Base-by-base conservation (phyloP, 2,329 filamentous ascomycete species). In the Dothidotthia symphoricarpi region DNA sequence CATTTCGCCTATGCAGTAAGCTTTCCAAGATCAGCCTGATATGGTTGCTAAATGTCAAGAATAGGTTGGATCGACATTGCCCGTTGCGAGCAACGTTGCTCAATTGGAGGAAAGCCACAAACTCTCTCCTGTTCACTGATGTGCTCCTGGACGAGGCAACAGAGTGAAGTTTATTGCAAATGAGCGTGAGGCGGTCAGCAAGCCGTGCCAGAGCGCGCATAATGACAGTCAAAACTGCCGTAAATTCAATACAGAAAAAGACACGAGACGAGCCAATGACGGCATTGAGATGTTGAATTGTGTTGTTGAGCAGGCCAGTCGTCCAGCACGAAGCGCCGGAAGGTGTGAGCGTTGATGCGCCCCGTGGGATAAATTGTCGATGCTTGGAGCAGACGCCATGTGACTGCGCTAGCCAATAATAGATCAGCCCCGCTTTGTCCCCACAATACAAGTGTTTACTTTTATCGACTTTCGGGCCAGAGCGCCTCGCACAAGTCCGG, bases 1-100 rank as follows among this genome's bases (percentile, higher is more conserved):
- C 35, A 46, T 51, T 34, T 51, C 49, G 51, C 43, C 46, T 41
- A 16, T 26, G 24, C 34, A 37, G 25, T 31, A 49, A 43, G 34
- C 38, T 41, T 49, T 41, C 35, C 24, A 34, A 37, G 37, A 49
- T 40, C 47, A 48, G 41, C 36, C 45, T 43, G 39, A 54, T 43
- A 31, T 34, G 39, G 44, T 40, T 41, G 47, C 43, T 31, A 31
- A 41, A 35, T 38, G 31, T 31, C 31, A 37, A 35, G 34, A 30
- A 34, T 38, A 19, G 5, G 16, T 25, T 4, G 27, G 37, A 40
- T 41, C 37, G 34, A 39, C 38, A 29, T 16, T 19, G 28, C 45
- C 47, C 44, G 43, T 34, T 41, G 39, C 39, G 22, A 39, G 39
- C 27, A 31, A 28, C 29, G 32, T 19, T 30, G 16, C 7, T 30